phyloP scores from a whole-genome alignment of 78 protist genomes.

The Emiliania huxleyi region DNA sequence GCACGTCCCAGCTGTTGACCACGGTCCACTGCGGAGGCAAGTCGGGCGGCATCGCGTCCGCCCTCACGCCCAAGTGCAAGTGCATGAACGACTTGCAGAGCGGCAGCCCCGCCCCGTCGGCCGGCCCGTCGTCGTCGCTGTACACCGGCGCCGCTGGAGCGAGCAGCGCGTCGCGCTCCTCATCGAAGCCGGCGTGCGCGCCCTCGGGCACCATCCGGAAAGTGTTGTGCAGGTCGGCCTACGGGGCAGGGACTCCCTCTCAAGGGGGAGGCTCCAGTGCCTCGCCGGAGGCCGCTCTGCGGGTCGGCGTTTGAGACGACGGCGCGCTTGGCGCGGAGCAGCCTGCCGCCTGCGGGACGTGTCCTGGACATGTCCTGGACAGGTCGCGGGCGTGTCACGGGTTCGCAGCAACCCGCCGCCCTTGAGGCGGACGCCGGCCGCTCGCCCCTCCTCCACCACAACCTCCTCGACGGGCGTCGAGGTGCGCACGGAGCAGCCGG shows the following conservation, averaged over 20 bases:
- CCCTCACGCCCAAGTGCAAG: neutral
- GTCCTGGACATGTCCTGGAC: too few species aligned
- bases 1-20: conserved; percentile 25
- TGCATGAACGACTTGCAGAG: conserved; percentile 11
- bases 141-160: neutral
- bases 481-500: neutral
- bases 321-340: neutral
- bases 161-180: neutral
- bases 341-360: too few species aligned
- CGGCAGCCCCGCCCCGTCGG: neutral
- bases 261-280: too few species aligned
- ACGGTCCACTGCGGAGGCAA: neutral
- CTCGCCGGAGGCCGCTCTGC: too few species aligned
- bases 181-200: neutral
- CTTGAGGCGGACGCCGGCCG: conserved; percentile 20
- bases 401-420: neutral
- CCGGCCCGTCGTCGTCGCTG: neutral
- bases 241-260: too few species aligned
- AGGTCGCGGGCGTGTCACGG: too few species aligned
- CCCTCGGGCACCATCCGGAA: neutral
- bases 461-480: neutral
- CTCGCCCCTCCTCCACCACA: neutral
- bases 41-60: neutral
- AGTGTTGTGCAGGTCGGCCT: neutral
- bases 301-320: conserved; percentile 29